These are phyloP conservation scores for Irpex sp. DNA, from an alignment of 1,284 basidiomycete species.

Conservation along the genomic window DNA sequence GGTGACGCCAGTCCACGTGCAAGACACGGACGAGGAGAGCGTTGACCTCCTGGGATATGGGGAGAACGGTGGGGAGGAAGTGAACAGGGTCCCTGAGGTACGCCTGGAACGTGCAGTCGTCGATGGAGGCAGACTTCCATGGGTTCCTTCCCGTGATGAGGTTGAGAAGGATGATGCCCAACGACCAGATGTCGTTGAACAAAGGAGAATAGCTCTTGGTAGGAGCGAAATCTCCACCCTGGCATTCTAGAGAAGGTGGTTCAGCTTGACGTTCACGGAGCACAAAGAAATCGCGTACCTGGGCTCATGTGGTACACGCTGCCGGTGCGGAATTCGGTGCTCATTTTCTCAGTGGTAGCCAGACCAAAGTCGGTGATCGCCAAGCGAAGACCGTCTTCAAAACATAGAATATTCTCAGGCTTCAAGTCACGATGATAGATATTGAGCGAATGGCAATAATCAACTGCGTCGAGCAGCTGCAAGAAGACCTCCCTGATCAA, in stretches of 20 bases:
- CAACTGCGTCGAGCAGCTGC: constrained; percentile 91
- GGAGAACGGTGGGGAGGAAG: constrained; percentile 70
- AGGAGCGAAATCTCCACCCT: constrained; percentile 75
- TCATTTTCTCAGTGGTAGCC: constrained; percentile 85
- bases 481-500: constrained; percentile 86
- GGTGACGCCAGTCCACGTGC: constrained; percentile 64
- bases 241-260: constrained; percentile 63
- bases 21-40: constrained; percentile 65
- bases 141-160: constrained; percentile 94
- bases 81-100: constrained; percentile 59
- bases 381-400: constrained; percentile 72
- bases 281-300: constrained; percentile 43
- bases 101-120: constrained; percentile 72
- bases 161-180: constrained; percentile 95
- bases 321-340: constrained; percentile 92
- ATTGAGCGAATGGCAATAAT: constrained; percentile 82
- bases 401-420: constrained; percentile 96
- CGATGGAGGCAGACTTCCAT: constrained; percentile 90
- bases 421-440: constrained; percentile 98
- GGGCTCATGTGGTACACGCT: constrained; percentile 97
- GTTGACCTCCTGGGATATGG: constrained; percentile 69
- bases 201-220: constrained; percentile 77
- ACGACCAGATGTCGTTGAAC: constrained; percentile 95
- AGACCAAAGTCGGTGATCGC: constrained; percentile 96
- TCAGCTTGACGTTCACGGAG: constrained; percentile 9